phyloP scores from a whole-genome alignment of 192 early-diverging fungal species.

The Gigaspora rosea region DNA sequence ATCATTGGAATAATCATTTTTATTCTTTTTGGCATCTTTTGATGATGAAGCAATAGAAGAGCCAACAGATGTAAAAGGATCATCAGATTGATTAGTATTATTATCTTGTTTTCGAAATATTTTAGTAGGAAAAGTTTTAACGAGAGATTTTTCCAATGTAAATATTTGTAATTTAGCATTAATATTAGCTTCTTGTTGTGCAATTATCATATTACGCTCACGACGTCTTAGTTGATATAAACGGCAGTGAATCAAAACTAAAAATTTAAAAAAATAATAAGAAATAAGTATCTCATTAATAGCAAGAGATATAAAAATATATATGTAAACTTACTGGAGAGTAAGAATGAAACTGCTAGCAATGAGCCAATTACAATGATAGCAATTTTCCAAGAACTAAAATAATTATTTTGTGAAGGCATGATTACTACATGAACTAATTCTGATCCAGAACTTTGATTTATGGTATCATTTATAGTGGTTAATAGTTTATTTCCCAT shows the following conservation, averaged over 20 bases:
- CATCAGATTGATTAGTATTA: neutral
- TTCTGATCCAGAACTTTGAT: neutral
- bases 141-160: slow-evolving; percentile 17
- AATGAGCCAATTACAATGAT: slow-evolving; percentile 28
- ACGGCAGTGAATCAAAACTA: slow-evolving; percentile 30
- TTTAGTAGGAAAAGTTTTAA: slow-evolving; percentile 28
- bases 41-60: neutral
- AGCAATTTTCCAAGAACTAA: slow-evolving; percentile 23
- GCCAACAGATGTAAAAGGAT: neutral
- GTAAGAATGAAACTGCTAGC: slow-evolving; percentile 21
- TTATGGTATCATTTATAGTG: neutral
- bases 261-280: neutral
- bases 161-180: slow-evolving; percentile 17
- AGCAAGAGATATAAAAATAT: neutral
- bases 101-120: neutral
- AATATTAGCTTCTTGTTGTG: slow-evolving; percentile 13
- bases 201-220: slow-evolving; percentile 20
- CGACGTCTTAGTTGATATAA: slow-evolving; percentile 30
- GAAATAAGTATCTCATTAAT: neutral
- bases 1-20: slow-evolving; percentile 29
- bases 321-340: slow-evolving; percentile 20
- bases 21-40: neutral
- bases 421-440: neutral
- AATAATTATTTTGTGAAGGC: neutral
- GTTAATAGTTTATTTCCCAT: neutral